Conservation (phyloP, 495 filamentous ascomycete species). For the Talaromyces liani region DNA sequence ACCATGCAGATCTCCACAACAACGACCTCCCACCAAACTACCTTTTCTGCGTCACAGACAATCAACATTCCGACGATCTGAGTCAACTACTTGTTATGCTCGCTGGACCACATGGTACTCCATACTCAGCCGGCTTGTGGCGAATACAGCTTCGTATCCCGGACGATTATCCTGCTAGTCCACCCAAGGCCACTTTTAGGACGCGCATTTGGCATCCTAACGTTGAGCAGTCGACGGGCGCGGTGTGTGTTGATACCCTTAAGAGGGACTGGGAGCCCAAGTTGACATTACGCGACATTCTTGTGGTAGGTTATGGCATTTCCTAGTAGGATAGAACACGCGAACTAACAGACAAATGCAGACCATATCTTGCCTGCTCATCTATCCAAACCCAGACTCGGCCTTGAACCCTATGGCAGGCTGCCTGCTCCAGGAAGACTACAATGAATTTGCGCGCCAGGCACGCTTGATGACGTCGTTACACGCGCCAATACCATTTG, state of each 20-base stretch:
- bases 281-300: conserved; percentile 55
- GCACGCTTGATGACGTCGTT: conserved; percentile 62
- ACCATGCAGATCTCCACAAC: conserved; percentile 54
- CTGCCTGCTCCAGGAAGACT: conserved; percentile 55
- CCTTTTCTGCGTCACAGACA: conserved; percentile 42
- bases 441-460: conserved; percentile 49
- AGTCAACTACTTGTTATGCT: conserved; percentile 53
- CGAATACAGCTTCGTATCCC: conserved; percentile 57
- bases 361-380: conserved; percentile 66
- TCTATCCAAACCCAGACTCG: conserved; percentile 65
- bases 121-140: conserved; percentile 54
- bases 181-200: conserved; percentile 60
- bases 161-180: conserved; percentile 53
- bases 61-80: conserved; percentile 44
- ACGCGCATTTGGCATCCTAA: conserved; percentile 71
- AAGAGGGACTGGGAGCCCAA: conserved; percentile 61
- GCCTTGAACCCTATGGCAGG: conserved; percentile 62
- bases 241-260: conserved; percentile 65
- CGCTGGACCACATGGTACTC: conserved; percentile 56
- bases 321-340: neutral
- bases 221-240: conserved; percentile 57
- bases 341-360: conserved; percentile 11
- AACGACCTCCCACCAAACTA: conserved; percentile 59
- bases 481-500: conserved; percentile 49
- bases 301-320: conserved; percentile 36